Base-by-base conservation (phyloP, 345 rosid species). In the Cardamine resedifolia region DNA sequence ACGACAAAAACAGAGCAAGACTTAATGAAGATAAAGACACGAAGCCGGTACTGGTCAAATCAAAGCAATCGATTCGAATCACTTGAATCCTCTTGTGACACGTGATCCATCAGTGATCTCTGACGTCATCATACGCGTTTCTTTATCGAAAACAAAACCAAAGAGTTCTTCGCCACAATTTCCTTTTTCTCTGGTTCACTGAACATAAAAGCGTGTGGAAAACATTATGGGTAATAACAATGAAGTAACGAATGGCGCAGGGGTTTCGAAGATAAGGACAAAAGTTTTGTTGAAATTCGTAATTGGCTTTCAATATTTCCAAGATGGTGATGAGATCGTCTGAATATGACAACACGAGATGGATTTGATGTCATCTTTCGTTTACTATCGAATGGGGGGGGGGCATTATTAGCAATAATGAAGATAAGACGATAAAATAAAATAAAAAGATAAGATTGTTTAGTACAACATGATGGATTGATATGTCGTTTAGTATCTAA, bases 291-390 rank as follows among this genome's bases (percentile, higher is more conserved):
- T 3, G 62, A 39, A 39, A 39, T 50, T 39, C 6, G 43, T 43
- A 56, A 43, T 31, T 55, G 20, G 43, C 19, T 52, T 36, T 52
- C 43, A 41, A 28, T 0, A 41, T 41, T 41, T 44, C 7, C 23
- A 69, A 43, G 64, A 47, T n/a, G n/a, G n/a, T 20, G 24, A 47
- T 10, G 6, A 23, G 28, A 47, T 58, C 4, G 14, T 11, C 1
- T 53, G 36, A 21, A 6, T 52, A 53, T 30, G 69, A 62, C 53
- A 41, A n/a, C n/a, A n/a, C n/a, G n/a, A n/a, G n/a, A n/a, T n/a
- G n/a, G n/a, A n/a, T n/a, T n/a, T n/a, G n/a, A n/a, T n/a, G n/a
- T n/a, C n/a, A n/a, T n/a, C n/a, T n/a, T n/a, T n/a, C n/a, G n/a
- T n/a, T n/a, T n/a, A n/a, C n/a, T n/a, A n/a, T n/a, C n/a, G n/a